Percentiles rank a stretch among this genome's conserved stretches.
Evolutionary conservation across 495 filamentous ascomycete species (phyloP).

Genomic region (Penicillium macrosclerotiorum): DNA sequence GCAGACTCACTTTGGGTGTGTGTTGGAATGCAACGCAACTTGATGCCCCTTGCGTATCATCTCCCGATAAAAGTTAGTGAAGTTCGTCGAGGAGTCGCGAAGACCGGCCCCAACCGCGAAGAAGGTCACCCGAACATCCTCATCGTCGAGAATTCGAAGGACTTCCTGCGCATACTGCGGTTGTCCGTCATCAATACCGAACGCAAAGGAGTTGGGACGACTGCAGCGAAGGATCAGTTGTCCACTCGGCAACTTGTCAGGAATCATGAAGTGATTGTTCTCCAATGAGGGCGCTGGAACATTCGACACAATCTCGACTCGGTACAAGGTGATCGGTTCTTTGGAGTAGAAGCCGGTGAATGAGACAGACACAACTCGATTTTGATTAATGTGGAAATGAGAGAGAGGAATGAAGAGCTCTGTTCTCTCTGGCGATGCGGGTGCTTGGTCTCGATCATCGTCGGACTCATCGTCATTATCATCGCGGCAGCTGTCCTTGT

Average conservation of each 20-base stretch:
- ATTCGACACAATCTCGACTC: conserved; percentile 61
- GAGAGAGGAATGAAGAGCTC: conserved; percentile 74
- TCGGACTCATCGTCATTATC: conserved; percentile 7
- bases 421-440: conserved; percentile 13
- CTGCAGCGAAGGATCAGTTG: conserved; percentile 63
- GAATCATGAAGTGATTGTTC: conserved; percentile 44
- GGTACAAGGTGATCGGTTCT: conserved; percentile 51
- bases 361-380: conserved; percentile 60
- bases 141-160: conserved; percentile 62
- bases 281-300: conserved; percentile 36
- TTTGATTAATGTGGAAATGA: conserved; percentile 67
- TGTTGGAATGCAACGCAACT: conserved; percentile 71
- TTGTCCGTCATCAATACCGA: conserved; percentile 77
- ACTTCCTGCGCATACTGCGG: conserved; percentile 61
- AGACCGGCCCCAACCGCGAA: conserved; percentile 73
- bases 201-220: conserved; percentile 71
- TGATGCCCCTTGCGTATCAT: conserved; percentile 69
- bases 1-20: conserved; percentile 59
- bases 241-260: conserved; percentile 62
- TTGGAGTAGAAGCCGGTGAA: conserved; percentile 66
- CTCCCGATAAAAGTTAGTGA: conserved; percentile 62
- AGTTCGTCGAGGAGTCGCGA: conserved; percentile 55
- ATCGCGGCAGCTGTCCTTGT: neutral
- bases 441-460: neutral
- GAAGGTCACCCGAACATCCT: conserved; percentile 68